Conservation (phyloP, 371 early-diverging fungal species). For the Syncephalastrum sp. region DNA sequence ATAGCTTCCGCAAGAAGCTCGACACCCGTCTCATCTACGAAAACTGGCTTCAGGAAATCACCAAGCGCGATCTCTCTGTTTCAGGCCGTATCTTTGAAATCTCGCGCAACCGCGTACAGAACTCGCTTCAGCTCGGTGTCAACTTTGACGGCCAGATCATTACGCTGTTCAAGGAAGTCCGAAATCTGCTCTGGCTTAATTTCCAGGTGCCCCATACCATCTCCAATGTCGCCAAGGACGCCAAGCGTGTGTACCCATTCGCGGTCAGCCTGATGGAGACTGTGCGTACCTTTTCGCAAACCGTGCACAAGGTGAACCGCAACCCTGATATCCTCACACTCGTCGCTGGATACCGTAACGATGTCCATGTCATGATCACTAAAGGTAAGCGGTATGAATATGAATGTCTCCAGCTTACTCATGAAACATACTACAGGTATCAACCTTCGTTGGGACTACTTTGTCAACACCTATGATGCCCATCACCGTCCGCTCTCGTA, state of each 20-base stretch:
- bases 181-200: conserved; percentile 90
- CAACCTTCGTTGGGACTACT: conserved; percentile 94
- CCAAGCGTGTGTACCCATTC: conserved; percentile 95
- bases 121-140: conserved; percentile 80
- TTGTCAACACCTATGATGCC: conserved; percentile 81
- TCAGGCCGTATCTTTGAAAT: conserved; percentile 93
- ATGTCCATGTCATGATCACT: conserved; percentile 89
- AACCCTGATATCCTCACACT: conserved; percentile 77
- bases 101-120: conserved; percentile 79
- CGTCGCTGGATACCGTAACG: conserved; percentile 88
- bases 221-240: conserved; percentile 92
- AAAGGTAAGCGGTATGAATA: conserved; percentile 53
- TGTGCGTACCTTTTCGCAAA: conserved; percentile 89
- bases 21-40: conserved; percentile 90
- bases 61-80: conserved; percentile 81
- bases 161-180: conserved; percentile 96
- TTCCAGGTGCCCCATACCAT: conserved; percentile 94
- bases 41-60: conserved; percentile 89
- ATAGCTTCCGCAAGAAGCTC: conserved; percentile 89
- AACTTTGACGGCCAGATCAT: conserved; percentile 95
- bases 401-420: not conserved
- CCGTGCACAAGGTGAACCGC: conserved; percentile 75
- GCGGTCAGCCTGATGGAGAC: conserved; percentile 96
- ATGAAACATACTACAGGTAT: conserved; percentile 29
- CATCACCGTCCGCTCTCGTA: conserved; percentile 52